phyloP scores from a whole-genome alignment of 108 stramenopile species.

The Nitzschia sp. region DNA sequence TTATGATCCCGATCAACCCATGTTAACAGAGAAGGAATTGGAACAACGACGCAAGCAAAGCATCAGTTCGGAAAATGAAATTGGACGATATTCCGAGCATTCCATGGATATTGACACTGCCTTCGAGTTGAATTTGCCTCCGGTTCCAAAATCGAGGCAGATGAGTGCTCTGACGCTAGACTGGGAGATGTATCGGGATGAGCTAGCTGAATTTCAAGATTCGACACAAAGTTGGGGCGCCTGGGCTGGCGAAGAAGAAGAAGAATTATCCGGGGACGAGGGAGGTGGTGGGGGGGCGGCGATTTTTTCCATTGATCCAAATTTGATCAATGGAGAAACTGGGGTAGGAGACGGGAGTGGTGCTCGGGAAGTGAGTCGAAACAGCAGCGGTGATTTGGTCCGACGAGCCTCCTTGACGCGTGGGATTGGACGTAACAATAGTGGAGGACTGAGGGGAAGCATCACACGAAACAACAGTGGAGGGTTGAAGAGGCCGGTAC shows the following conservation, averaged over 20 bases:
- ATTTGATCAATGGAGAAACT: not conserved
- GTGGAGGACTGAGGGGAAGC: slow-evolving; percentile 1
- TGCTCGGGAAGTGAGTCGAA: not conserved
- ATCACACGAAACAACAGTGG: slow-evolving; percentile 10
- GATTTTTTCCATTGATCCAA: not conserved
- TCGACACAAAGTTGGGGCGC: slow-evolving; percentile 3
- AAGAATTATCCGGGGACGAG: not conserved
- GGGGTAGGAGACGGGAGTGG: not conserved
- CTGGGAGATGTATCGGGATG: slow-evolving; percentile 10
- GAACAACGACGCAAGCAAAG: not conserved
- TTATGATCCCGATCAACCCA: slow-evolving; percentile 4
- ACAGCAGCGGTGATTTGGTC: not conserved
- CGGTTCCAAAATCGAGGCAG: slow-evolving; percentile 3
- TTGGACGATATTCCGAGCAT: slow-evolving; percentile 9
- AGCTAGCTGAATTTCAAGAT: slow-evolving; percentile 9
- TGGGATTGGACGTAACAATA: not conserved
- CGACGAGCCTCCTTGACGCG: not conserved
- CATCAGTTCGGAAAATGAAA: not conserved
- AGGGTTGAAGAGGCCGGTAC: not conserved
- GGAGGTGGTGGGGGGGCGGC: not conserved
- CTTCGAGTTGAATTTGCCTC: slow-evolving; percentile 8
- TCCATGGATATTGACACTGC: not conserved
- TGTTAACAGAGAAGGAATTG: slow-evolving; percentile 1
- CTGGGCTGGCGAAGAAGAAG: not conserved
- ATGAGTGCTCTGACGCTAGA: slow-evolving; percentile 18